These are phyloP conservation scores for Beauveria sp. DNA, from an alignment of 2,329 filamentous ascomycete genomes.

Conservation along the genomic window DNA sequence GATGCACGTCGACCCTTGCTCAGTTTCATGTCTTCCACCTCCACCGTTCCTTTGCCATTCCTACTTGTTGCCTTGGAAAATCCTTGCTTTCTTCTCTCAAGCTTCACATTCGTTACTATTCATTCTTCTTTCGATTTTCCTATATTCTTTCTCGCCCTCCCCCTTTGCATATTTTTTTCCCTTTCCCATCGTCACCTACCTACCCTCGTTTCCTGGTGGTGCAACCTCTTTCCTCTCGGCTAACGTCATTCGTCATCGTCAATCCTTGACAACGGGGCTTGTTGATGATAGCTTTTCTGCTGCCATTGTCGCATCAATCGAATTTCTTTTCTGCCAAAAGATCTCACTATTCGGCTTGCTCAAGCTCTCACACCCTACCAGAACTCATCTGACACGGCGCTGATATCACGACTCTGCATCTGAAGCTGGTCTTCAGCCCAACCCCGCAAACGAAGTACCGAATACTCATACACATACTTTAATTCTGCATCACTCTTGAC, in stretches of 20 bases:
- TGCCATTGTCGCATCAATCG: background rate
- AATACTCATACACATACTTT: background rate
- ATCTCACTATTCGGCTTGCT: background rate
- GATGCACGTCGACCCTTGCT: constrained; percentile 1
- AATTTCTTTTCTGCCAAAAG: background rate
- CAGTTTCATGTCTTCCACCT: constrained; percentile 8
- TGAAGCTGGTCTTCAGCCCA: constrained; percentile 13
- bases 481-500: background rate
- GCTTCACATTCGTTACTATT: constrained; percentile 11
- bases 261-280: background rate
- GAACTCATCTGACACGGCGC: background rate
- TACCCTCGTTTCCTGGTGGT: constrained; percentile 2
- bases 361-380: background rate
- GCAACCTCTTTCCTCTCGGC: background rate
- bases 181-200: constrained; percentile 13
- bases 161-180: constrained; percentile 12
- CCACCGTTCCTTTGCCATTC: background rate
- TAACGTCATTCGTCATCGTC: background rate
- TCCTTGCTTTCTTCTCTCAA: background rate
- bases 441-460: constrained; percentile 12
- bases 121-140: constrained; percentile 15
- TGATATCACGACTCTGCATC: constrained; percentile 9
- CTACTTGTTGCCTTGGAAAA: constrained; percentile 5
- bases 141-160: constrained; percentile 11
- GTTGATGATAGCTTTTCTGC: background rate